Evolutionary conservation across 768 basidiomycete genomes (phyloP).

Genomic region (Suillus fuscotomentosus): DNA sequence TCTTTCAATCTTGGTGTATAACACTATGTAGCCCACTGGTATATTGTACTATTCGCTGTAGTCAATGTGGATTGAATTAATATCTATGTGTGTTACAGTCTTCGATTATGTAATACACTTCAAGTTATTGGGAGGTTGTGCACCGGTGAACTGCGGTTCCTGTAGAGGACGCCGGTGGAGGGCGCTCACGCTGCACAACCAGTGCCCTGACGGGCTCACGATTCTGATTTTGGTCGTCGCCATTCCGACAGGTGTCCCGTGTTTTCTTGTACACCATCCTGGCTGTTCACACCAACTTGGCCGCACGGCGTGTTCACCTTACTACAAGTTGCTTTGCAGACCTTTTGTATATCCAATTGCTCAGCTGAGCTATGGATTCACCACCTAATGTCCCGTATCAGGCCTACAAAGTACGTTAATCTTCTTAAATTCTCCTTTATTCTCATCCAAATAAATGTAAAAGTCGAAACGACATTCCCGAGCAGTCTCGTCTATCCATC

Average conservation of each 20-base stretch:
- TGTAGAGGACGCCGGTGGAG: slow-evolving; percentile 1
- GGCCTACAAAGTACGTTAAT: slow-evolving; percentile 41
- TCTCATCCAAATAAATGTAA: slow-evolving; percentile 5
- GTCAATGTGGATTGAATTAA: background rate
- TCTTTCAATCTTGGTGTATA: background rate
- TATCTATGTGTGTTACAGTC: background rate
- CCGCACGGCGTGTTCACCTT: background rate
- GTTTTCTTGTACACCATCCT: background rate
- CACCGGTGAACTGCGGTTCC: background rate
- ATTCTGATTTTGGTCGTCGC: background rate
- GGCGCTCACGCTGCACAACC: background rate
- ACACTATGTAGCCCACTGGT: background rate
- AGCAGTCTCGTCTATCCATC: slow-evolving; percentile 30
- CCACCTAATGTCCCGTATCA: slow-evolving; percentile 44
- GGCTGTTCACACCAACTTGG: background rate
- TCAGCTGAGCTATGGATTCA: slow-evolving; percentile 11
- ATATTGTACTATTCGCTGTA: background rate
- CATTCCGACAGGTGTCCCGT: background rate
- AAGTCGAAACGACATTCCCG: slow-evolving; percentile 51
- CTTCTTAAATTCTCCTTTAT: background rate
- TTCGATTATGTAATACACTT: background rate
- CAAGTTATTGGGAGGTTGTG: too few relatives aligned
- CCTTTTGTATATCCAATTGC: background rate
- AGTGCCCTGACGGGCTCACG: slow-evolving; percentile 6
- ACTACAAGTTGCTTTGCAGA: background rate